These are phyloP conservation scores for Clonostachys chloroleuca DNA, from an alignment of 2,329 filamentous ascomycete genomes.

Conservation along the genomic window DNA sequence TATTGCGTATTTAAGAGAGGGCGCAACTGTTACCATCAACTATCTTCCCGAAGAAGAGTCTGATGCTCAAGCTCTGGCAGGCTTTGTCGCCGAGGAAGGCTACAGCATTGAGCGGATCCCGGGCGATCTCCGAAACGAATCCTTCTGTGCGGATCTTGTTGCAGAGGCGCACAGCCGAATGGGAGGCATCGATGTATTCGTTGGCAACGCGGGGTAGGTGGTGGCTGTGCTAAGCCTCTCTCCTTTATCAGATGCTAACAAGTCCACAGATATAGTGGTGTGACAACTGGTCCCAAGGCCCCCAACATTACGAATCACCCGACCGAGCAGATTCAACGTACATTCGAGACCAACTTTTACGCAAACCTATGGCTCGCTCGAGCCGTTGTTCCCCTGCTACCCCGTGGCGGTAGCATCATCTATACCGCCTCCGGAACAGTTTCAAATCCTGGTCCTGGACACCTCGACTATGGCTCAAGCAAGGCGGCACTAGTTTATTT, in stretches of 20 bases:
- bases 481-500: slow-evolving; percentile 56
- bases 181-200: not conserved
- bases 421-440: slow-evolving; percentile 50
- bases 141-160: not conserved
- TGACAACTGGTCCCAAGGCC: not conserved
- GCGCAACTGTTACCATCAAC: slow-evolving; percentile 50
- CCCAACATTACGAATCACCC: not conserved
- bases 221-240: not conserved
- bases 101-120: not conserved
- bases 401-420: slow-evolving; percentile 44
- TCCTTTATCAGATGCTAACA: not conserved
- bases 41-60: slow-evolving; percentile 51
- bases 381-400: slow-evolving; percentile 22
- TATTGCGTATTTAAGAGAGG: slow-evolving; percentile 52
- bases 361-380: not conserved
- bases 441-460: slow-evolving; percentile 42
- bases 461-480: slow-evolving; percentile 52
- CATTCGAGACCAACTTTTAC: not conserved
- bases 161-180: not conserved
- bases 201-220: slow-evolving; percentile 25
- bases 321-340: not conserved
- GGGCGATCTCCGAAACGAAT: not conserved
- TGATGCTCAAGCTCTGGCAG: slow-evolving; percentile 50
- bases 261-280: not conserved
- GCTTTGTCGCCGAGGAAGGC: slow-evolving; percentile 36